Evolutionary conservation across 2,329 filamentous ascomycete genomes (phyloP).

Genomic region (Ceratocystiopsis sp.): DNA sequence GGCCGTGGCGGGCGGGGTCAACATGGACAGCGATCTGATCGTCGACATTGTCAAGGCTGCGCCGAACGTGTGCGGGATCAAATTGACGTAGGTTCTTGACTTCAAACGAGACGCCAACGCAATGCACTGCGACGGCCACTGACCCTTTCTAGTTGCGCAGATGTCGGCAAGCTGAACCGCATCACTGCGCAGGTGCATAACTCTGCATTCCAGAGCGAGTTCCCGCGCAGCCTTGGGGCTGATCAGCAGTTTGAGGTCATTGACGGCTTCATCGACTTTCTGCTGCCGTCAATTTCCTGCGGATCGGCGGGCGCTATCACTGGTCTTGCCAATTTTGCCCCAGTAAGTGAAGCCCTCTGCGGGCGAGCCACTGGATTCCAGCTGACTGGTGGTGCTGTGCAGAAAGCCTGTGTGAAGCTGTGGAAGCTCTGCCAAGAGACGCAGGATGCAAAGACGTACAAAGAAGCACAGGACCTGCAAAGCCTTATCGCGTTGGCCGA

Average conservation of each 20-base stretch:
- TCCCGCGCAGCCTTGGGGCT: slow-evolving; percentile 3
- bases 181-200: slow-evolving; percentile 8
- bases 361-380: no score
- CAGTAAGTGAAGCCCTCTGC: not conserved
- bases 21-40: slow-evolving; percentile 12
- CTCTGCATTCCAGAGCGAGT: not conserved
- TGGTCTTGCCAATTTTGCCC: slow-evolving; percentile 6
- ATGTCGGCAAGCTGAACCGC: slow-evolving; percentile 11
- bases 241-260: slow-evolving; percentile 10
- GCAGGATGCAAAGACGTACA: slow-evolving; percentile 1
- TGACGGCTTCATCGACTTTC: slow-evolving; percentile 14
- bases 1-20: slow-evolving; percentile 9
- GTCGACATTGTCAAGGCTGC: slow-evolving; percentile 8
- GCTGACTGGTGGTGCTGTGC: not conserved
- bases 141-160: slow-evolving; percentile 5
- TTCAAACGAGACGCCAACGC: not conserved
- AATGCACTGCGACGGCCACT: not conserved
- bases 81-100: slow-evolving; percentile 5
- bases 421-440: slow-evolving; percentile 6
- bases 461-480: slow-evolving; percentile 9
- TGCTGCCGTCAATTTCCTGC: slow-evolving; percentile 12
- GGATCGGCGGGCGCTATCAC: slow-evolving; percentile 9
- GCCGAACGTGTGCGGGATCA: slow-evolving; percentile 12
- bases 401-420: slow-evolving; percentile 8
- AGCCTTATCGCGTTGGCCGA: slow-evolving; percentile 10